Conservation (phyloP, 192 early-diverging fungal species). For the Pilobolus umbonatus region DNA sequence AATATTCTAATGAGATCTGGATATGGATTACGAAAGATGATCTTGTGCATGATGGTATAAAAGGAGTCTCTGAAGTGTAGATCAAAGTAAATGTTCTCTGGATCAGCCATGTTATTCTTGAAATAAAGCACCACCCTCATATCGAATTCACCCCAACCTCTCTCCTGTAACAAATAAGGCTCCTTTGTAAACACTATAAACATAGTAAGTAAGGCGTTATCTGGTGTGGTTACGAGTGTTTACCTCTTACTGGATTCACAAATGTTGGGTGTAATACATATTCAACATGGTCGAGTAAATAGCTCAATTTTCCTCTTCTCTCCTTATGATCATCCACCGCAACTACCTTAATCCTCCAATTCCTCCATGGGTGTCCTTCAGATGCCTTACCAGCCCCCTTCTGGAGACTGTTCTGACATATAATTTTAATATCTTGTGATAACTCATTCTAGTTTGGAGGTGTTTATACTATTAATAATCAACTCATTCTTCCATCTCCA, state of each 20-base stretch:
- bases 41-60: slow-evolving; percentile 39
- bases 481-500: too few species aligned
- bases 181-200: slow-evolving; percentile 40
- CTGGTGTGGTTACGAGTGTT: not conserved
- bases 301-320: slow-evolving; percentile 30
- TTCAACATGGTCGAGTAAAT: slow-evolving; percentile 41
- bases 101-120: slow-evolving; percentile 35
- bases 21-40: slow-evolving; percentile 19
- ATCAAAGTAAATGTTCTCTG: slow-evolving; percentile 43
- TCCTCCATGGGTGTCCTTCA: slow-evolving; percentile 37
- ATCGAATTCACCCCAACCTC: slow-evolving; percentile 62
- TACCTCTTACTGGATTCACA: slow-evolving; percentile 40
- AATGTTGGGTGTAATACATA: slow-evolving; percentile 50
- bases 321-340: slow-evolving; percentile 38
- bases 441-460: slow-evolving; percentile 13
- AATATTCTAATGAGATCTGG: slow-evolving; percentile 9
- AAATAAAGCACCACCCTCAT: slow-evolving; percentile 49
- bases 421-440: slow-evolving; percentile 21
- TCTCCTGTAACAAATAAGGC: slow-evolving; percentile 47
- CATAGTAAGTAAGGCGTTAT: too few species aligned
- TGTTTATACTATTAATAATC: too few species aligned
- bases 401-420: slow-evolving; percentile 16
- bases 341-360: slow-evolving; percentile 43
- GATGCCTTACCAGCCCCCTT: not conserved
- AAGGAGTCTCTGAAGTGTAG: slow-evolving; percentile 42